Evolutionary conservation across 306 rosid species (phyloP), one percentile per base, ranked within the genome.

Genomic region (Neltuma alba): DNA sequence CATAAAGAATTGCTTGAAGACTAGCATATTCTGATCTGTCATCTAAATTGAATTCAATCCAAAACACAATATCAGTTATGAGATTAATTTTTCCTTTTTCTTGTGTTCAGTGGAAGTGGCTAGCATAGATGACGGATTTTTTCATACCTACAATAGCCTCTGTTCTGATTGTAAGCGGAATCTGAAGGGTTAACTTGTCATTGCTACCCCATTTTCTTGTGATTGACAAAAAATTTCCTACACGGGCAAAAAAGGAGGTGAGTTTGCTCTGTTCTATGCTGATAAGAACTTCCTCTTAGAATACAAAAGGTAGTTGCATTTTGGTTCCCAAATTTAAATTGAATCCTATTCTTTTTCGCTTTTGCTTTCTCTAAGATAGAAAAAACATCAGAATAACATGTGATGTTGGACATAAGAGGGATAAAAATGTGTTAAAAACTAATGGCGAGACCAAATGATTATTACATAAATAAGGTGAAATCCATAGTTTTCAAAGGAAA

Each of bases 121-220:
- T 38, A 58, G 40, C 20, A 66, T 16, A 69, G 0, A 27, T 27
- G n/a, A n/a, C n/a, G 2, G 20, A 27, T 60, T 15, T 28, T 0
- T 85, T 92, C 14, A 21, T 54, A 54, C 99, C 99, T 87, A 83
- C 76, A 55, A 95, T 80, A 63, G 87, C 74, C 65, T 92, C 99
- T 60, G 91, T 89, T 88, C 91, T 89, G 52, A 86, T 58, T 76
- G 58, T 85, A 40, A 92, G 62, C 40, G 99, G 97, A 16, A 95
- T 75, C 85, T 87, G 82, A 83, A 95, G 91, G 13, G 84, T 83
- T 57, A 92, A 78, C 68, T 63, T 85, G 89, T 92, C 96, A 75
- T 76, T 81, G 12, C 85, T 54, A 81, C 48, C 84, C 99, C 99
- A 91, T 36, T 81, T 52, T 55, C 86, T 82, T 14, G 85, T 60